Conservation (phyloP, 371 early-diverging fungal genomes). For the Haplosporangium sp. region DNA sequence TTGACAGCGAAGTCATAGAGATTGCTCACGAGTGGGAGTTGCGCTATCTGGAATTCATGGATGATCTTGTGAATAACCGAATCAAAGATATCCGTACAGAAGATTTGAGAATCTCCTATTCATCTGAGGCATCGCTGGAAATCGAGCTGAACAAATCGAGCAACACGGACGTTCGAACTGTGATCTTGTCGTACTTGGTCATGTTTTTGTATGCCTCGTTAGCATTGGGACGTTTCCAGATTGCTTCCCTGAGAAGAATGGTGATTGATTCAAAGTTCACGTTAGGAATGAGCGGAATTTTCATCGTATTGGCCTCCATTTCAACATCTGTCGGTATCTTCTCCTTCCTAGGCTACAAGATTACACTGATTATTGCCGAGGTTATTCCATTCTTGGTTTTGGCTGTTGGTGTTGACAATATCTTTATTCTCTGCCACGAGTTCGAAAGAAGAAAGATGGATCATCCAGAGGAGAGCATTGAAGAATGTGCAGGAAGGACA, state of each 20-base stretch:
- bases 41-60: slow-evolving; percentile 59
- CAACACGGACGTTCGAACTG: slow-evolving; percentile 74
- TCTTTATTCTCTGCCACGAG: slow-evolving; percentile 81
- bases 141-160: slow-evolving; percentile 76
- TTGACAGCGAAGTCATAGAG: slow-evolving; percentile 56
- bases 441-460: slow-evolving; percentile 68
- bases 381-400: slow-evolving; percentile 85
- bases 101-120: slow-evolving; percentile 70
- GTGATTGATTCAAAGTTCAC: slow-evolving; percentile 78
- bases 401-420: slow-evolving; percentile 87
- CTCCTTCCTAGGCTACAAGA: slow-evolving; percentile 72
- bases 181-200: slow-evolving; percentile 73
- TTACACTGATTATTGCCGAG: slow-evolving; percentile 83
- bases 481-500: slow-evolving; percentile 70
- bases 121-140: slow-evolving; percentile 81
- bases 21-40: slow-evolving; percentile 77
- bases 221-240: slow-evolving; percentile 70
- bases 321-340: slow-evolving; percentile 77
- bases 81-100: slow-evolving; percentile 41
- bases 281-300: slow-evolving; percentile 75
- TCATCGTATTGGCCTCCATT: slow-evolving; percentile 79
- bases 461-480: slow-evolving; percentile 59
- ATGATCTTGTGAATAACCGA: slow-evolving; percentile 53
- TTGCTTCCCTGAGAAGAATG: slow-evolving; percentile 58
- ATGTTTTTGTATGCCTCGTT: slow-evolving; percentile 84